Conservation (phyloP, 2,329 filamentous ascomycete genomes). For the Beauveria varroae region DNA sequence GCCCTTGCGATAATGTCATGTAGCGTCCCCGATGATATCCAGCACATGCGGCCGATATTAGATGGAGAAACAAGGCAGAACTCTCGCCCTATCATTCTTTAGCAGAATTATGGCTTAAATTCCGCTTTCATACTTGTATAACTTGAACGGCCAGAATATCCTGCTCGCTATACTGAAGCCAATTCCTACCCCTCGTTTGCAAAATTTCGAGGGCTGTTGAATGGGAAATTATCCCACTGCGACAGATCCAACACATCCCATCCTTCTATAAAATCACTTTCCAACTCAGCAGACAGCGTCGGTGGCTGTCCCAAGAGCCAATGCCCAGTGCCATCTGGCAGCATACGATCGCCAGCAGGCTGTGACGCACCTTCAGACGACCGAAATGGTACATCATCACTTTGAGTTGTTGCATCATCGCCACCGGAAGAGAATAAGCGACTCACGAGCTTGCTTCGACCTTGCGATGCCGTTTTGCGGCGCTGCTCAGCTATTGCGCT, state of each 20-base stretch:
- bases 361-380: not conserved
- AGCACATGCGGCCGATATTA: not conserved
- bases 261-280: conserved; percentile 9
- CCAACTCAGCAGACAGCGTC: not conserved
- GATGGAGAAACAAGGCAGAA: no score
- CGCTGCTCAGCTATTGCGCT: conserved; percentile 37
- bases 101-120: no score
- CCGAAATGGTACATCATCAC: not conserved
- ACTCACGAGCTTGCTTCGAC: conserved; percentile 22
- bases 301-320: not conserved
- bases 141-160: no score
- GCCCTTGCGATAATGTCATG: not conserved
- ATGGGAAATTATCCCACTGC: conserved; percentile 26
- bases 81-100: no score
- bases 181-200: conserved; percentile 1
- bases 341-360: not conserved
- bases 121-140: no score
- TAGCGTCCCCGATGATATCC: not conserved
- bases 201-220: conserved; percentile 12
- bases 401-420: not conserved
- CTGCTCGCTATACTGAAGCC: not conserved
- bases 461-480: conserved; percentile 15
- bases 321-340: not conserved
- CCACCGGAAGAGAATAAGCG: conserved; percentile 18
- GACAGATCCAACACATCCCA: conserved; percentile 25